Base-by-base conservation (phyloP, 148 eudicot species). In the Cornus controversa region DNA sequence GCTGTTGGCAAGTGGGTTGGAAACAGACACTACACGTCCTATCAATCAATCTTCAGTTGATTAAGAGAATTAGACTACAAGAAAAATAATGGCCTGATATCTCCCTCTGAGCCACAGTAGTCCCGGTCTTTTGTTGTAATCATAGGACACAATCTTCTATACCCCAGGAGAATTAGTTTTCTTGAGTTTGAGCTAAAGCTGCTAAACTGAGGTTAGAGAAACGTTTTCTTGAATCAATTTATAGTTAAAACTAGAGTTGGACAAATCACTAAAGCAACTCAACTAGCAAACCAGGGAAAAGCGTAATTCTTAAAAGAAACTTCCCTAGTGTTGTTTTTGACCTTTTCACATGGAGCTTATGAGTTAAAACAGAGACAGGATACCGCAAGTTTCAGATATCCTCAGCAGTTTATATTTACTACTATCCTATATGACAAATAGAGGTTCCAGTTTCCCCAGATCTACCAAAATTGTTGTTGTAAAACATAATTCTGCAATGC, bases 31-130 rank as follows among this genome's bases (percentile, higher is more conserved):
- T 47, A 36, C 3, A 29, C 10, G 71, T 75, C 78, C 20, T 66
- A 42, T 75, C 78, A 75, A 75, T 75, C 78, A 27, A 18, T 66
- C 20, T 45, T 66, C 63, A 4, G 36, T 67, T 66, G 71, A 42
- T 27, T 4, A 28, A 47, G 20, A 66, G 45, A 20, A 26, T 31
- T 1, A 42, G 36, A 74, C n/a, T 24, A 25, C 24, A 73, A 73
- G 69, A 63, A 9, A 74, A 16, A 16, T 22, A 18, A 16, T 37
- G 36, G 69, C 68, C 20, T 31, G 4, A 34, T 58, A 23, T 57
- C 42, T 67, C 27, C 23, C 47, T 76, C 22, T 22, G n/a, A 28
- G 5, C 65, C 62, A 18, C 71, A 67, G 9, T 57, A 45, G 60
- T 58, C 72, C n/a, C 18, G 8, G 54, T 22, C 47, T 6, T 67